These are phyloP conservation scores for Scheffersomyces insectosa DNA, from an alignment of 1,139 yeast species.

Conservation along the genomic window DNA sequence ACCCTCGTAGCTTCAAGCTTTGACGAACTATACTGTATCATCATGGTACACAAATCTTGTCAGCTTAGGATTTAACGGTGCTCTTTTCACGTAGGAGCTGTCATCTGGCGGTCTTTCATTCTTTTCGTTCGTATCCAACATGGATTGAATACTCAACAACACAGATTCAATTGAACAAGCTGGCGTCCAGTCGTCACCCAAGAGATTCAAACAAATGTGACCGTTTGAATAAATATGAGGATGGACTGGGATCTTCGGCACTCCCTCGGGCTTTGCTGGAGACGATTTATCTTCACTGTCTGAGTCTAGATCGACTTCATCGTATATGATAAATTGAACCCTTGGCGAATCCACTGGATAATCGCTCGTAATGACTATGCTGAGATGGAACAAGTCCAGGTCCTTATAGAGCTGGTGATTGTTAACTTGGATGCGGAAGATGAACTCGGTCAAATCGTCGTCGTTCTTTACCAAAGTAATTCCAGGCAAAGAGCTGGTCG, in stretches of 20 bases:
- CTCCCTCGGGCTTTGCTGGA: constrained; percentile 1
- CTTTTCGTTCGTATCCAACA: constrained; percentile 53
- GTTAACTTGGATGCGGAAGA: constrained; percentile 24
- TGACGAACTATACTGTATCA: constrained; percentile 30
- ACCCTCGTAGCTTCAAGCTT: too few species aligned
- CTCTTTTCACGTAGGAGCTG: constrained; percentile 44
- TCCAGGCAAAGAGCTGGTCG: constrained; percentile 25
- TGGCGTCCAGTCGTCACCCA: constrained; percentile 76
- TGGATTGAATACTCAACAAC: constrained; percentile 62
- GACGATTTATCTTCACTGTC: constrained; percentile 11
- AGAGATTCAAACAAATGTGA: constrained; percentile 64
- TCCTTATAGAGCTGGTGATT: constrained; percentile 28
- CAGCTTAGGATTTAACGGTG: constrained; percentile 58
- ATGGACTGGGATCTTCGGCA: constrained; percentile 52
- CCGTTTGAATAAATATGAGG: constrained; percentile 78
- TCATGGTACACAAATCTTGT: constrained; percentile 57
- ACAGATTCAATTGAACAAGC: constrained; percentile 59
- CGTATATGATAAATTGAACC: constrained; percentile 47
- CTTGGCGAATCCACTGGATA: constrained; percentile 71
- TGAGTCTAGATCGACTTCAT: constrained; percentile 10
- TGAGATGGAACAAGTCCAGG: constrained; percentile 31
- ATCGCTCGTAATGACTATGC: constrained; percentile 41
- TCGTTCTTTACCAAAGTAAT: constrained; percentile 25
- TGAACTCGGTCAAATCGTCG: constrained; percentile 22
- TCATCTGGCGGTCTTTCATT: constrained; percentile 59